phyloP scores from a whole-genome alignment of 495 filamentous ascomycete species.

The Hypomontagnella monticulosa region DNA sequence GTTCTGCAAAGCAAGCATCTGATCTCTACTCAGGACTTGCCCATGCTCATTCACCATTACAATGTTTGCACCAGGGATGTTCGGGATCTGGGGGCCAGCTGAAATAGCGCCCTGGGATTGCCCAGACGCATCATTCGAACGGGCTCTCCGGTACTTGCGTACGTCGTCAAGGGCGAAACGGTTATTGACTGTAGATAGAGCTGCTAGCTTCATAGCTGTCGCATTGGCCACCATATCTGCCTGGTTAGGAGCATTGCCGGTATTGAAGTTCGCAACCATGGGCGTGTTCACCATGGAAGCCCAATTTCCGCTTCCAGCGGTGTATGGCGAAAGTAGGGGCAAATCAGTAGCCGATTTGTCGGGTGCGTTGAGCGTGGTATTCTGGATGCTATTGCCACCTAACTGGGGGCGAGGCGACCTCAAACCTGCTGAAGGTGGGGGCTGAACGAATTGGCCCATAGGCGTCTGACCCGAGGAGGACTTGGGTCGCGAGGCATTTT shows the following conservation, averaged over 20 bases:
- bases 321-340: slow-evolving; percentile 90
- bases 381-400: slow-evolving; percentile 76
- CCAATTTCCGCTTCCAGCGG: slow-evolving; percentile 87
- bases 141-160: slow-evolving; percentile 89
- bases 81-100: slow-evolving; percentile 54
- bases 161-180: slow-evolving; percentile 96
- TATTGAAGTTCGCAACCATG: slow-evolving; percentile 86
- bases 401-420: slow-evolving; percentile 82
- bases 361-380: slow-evolving; percentile 77
- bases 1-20: slow-evolving; percentile 84
- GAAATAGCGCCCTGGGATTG: slow-evolving; percentile 55
- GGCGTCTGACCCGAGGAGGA: slow-evolving; percentile 86
- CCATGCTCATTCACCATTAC: slow-evolving; percentile 92
- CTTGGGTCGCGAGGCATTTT: slow-evolving; percentile 77
- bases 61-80: slow-evolving; percentile 71
- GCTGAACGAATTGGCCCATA: slow-evolving; percentile 97
- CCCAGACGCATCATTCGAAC: slow-evolving; percentile 84
- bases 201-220: slow-evolving; percentile 98
- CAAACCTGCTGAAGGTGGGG: slow-evolving; percentile 78
- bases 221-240: slow-evolving; percentile 99
- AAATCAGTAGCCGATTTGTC: slow-evolving; percentile 74
- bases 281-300: slow-evolving; percentile 98
- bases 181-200: slow-evolving; percentile 97
- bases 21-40: slow-evolving; percentile 85
- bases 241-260: slow-evolving; percentile 67